Base-by-base conservation (phyloP, 2,329 filamentous ascomycete genomes). In the Ceratocystis colombiana region DNA sequence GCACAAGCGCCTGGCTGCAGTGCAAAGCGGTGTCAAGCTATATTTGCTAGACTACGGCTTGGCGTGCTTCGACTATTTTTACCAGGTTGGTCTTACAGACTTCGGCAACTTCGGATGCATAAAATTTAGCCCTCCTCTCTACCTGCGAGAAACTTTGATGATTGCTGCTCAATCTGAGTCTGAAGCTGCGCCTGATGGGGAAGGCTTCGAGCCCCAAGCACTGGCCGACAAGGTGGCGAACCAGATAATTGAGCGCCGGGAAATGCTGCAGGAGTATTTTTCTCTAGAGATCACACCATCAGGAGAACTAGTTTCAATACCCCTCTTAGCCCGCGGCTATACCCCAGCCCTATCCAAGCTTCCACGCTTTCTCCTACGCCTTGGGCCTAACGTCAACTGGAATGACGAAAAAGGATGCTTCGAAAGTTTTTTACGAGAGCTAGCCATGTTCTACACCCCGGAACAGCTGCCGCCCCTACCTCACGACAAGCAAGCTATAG, bases 221-320 rank as follows among this genome's bases (percentile, higher is more conserved):
- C 83, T 91, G 0, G 84, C 89, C 1, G 78, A 84, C 3, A 79
- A 81, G 2, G 86, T 96, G 2, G 78, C 81, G 0, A 75, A 80
- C 1, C 86, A 91, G 70, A 79, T 97, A 2, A 80, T 95, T 41
- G 83, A 87, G 69, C 84, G 88, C 10, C 82, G 88, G 45, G 88
- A 93, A 71, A 95, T 99, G 89, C 82, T 99, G 0, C 79, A 83
- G 1, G 94, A 99, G 75, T 99, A 99, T 75, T 97, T 99, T 75
- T 88, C 87, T 0, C 77, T 99, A 57, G 86, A 93, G 65, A 85
- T 99, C 45, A 88, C 88, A 0, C 84, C 86, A 0, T 80, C 88
- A 0, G 93, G 92, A 12, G 84, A 93, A 64, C 79, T 99, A 1
- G 75, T 87, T 61, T 85, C 85, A 37, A 87, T 99, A 17, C 95